Percentiles rank a stretch among this genome's conserved stretches.
Evolutionary conservation across 345 rosid genomes (phyloP).

Genomic region (Euclidium syriacum): DNA sequence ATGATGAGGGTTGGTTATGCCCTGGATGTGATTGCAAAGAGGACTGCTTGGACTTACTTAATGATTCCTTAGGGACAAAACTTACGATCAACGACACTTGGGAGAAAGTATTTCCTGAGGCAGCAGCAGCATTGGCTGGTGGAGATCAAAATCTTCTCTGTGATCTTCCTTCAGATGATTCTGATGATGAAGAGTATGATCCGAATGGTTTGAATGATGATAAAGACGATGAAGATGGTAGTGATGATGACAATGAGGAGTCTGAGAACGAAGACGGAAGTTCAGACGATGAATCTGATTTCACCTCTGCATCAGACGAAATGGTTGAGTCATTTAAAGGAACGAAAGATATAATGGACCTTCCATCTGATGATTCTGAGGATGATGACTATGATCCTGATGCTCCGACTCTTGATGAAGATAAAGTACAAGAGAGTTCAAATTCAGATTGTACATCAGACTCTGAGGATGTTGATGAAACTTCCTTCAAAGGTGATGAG

Average conservation of each 20-base stretch:
- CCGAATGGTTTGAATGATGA: constrained; percentile 44
- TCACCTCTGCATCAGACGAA: constrained; percentile 53
- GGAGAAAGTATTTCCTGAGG: constrained; percentile 97
- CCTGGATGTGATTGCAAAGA: constrained; percentile 92
- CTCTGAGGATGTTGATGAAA: constrained; percentile 60
- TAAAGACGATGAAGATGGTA: constrained; percentile 39
- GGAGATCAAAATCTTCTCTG: constrained; percentile 45
- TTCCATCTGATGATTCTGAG: constrained; percentile 89
- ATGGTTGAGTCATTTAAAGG: constrained; percentile 34
- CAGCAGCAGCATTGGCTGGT: constrained; percentile 49
- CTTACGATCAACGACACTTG: constrained; percentile 58
- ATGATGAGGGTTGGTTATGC: constrained; percentile 93
- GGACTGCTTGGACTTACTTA: constrained; percentile 69
- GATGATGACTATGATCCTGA: constrained; percentile 79
- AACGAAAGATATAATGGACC: constrained; percentile 36
- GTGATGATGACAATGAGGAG: constrained; percentile 45
- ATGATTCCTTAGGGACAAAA: constrained; percentile 69
- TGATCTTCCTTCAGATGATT: constrained; percentile 80
- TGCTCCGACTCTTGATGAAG: constrained; percentile 43
- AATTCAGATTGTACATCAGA: constrained; percentile 76
- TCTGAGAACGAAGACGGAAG: constrained; percentile 51
- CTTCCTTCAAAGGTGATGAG: constrained; percentile 25
- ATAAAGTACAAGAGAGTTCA: constrained; percentile 46
- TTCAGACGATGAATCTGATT: constrained; percentile 62
- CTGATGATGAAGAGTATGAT: constrained; percentile 72